Evolutionary conservation across 1,284 basidiomycete genomes (phyloP).

Genomic region (Golubevia sp.): DNA sequence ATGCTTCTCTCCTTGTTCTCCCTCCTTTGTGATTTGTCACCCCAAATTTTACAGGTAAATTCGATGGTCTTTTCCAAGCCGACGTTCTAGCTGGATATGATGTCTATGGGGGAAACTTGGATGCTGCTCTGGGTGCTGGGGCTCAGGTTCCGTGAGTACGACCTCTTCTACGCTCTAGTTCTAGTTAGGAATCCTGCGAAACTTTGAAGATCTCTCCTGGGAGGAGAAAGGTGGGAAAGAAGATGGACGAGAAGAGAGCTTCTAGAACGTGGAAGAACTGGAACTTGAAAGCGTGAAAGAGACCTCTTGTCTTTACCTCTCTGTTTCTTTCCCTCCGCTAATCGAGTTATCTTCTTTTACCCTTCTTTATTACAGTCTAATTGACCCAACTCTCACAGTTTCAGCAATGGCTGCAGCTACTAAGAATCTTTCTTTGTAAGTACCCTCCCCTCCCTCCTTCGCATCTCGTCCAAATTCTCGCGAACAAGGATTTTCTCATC

Average conservation of each 20-base stretch:
- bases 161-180: no score
- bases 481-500: not conserved
- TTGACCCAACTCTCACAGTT: constrained; percentile 41
- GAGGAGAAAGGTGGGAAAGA: no score
- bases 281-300: not conserved
- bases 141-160: constrained; percentile 38
- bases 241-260: no score
- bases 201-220: not conserved
- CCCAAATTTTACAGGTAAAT: constrained; percentile 14
- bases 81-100: constrained; percentile 51
- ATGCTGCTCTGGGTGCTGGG: constrained; percentile 33
- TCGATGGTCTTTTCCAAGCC: constrained; percentile 51
- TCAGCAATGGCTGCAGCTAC: constrained; percentile 47
- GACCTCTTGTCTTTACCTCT: not conserved
- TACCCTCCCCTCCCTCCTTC: not conserved
- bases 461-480: no score
- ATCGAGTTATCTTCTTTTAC: no score
- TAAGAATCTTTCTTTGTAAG: constrained; percentile 33
- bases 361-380: constrained; percentile 13
- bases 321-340: no score
- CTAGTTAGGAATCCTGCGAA: no score
- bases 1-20: not conserved
- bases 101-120: constrained; percentile 31
- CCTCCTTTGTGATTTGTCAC: not conserved
- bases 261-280: not conserved